These are phyloP conservation scores for Mortierella sp. DNA, from an alignment of 371 early-diverging fungal species.

Conservation along the genomic window DNA sequence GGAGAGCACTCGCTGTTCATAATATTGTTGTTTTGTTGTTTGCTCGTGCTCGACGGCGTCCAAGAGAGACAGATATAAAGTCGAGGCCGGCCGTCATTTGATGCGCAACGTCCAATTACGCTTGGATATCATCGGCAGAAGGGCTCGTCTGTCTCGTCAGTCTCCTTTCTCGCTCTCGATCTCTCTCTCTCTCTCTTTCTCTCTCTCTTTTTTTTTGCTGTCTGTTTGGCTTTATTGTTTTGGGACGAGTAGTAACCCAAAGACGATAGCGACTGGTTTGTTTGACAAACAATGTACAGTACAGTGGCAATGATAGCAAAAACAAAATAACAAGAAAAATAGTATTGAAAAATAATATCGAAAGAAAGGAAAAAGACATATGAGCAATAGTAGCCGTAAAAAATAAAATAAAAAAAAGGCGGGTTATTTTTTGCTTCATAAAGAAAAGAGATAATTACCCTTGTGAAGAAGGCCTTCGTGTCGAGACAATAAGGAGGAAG, in stretches of 20 bases:
- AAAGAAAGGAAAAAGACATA: not conserved
- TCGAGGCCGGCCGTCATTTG: constrained; percentile 3
- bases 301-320: not conserved
- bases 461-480: constrained; percentile 15
- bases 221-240: not conserved
- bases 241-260: constrained; percentile 6
- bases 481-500: constrained; percentile 5
- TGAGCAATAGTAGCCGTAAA: not conserved
- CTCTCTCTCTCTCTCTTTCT: constrained; percentile 15
- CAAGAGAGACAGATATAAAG: not conserved
- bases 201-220: constrained; percentile 2
- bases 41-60: not conserved
- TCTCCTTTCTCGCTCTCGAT: constrained; percentile 9
- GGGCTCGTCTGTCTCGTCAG: not conserved
- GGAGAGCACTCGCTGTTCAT: not conserved
- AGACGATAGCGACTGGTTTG: constrained; percentile 4
- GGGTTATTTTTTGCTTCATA: constrained; percentile 1
- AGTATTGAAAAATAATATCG: not conserved
- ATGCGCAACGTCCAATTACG: constrained; percentile 1
- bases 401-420: no score
- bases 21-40: not conserved
- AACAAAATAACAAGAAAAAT: not conserved
- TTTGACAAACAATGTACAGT: constrained; percentile 3
- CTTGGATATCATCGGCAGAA: not conserved
- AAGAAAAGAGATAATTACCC: constrained; percentile 22